These are phyloP conservation scores for Wallacemonas sp. DNA, from an alignment of 208 protist species.

Conservation along the genomic window DNA sequence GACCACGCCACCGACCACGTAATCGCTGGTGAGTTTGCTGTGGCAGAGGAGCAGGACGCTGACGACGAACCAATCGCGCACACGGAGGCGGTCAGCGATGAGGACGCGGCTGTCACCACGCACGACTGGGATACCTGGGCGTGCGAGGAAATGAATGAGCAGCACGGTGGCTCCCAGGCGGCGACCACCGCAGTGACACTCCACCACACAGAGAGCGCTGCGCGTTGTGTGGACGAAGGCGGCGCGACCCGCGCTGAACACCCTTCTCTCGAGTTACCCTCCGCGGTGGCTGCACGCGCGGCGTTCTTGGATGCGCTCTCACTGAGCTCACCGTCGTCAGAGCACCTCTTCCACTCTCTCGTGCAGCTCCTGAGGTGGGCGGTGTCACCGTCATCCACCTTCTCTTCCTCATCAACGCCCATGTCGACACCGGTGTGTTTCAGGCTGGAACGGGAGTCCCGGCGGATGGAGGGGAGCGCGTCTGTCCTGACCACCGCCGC, in stretches of 20 bases:
- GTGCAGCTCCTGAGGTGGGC: conserved; percentile 48
- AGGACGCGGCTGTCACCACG: too few relatives aligned
- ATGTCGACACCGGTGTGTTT: not conserved
- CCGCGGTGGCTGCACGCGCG: not conserved
- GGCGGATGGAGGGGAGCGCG: too few relatives aligned
- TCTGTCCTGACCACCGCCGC: not conserved
- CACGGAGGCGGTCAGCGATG: not conserved
- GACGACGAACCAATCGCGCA: not conserved
- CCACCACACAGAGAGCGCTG: not conserved
- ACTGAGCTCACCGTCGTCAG: conserved; percentile 9
- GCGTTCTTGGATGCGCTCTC: conserved; percentile 15
- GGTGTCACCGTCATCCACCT: not conserved
- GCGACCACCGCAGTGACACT: not conserved
- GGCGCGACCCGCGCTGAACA: not conserved
- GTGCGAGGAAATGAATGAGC: too few relatives aligned
- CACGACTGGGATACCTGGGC: too few relatives aligned
- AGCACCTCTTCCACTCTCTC: conserved; percentile 60
- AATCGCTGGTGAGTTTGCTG: not conserved
- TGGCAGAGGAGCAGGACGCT: not conserved
- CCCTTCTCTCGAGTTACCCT: not conserved
- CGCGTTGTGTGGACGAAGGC: conserved; percentile 9
- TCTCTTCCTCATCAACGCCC: not conserved
- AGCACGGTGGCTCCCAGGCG: not conserved
- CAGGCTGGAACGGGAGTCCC: too few relatives aligned
- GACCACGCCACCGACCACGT: not conserved